Evolutionary conservation across 2,329 filamentous ascomycete species (phyloP), one percentile per base, ranked within the genome.

Genomic region (Clarireedia monteithiana): DNA sequence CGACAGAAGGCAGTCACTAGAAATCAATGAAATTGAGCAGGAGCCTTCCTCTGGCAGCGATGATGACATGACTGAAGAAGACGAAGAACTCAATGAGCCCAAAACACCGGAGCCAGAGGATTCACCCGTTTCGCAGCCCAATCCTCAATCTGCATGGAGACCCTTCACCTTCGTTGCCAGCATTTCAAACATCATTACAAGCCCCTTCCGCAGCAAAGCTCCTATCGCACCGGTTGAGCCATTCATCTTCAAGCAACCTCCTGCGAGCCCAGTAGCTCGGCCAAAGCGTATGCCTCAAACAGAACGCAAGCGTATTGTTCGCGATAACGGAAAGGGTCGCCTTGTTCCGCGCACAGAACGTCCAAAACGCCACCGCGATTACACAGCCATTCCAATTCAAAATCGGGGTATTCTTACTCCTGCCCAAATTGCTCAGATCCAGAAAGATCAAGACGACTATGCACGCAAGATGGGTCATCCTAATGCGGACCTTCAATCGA

Each of bases 241-340:
- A 34, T 40, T 30, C 12, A 42, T 54, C 27, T 54, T 54, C 45
- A 54, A 48, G 2, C 34, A 40, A 23, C 52, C 52, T 26, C 24
- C 52, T 12, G 9, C 42, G 9, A 15, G 30, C 52, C n/a, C 45
- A 17, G 45, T 40, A n/a, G 23, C 23, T 36, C 45, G 46, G 1
- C 46, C 39, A 17, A 54, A 45, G 14, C 36, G 30, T 15, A 30
- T 30, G 26, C 38, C 56, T 3, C 34, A 56, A 38, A 50, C 47
- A 10, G 56, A 58, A 15, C 56, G 56, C 14, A 55, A 55, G 23
- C 47, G 52, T 30, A 48, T n/a, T 5, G 23, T 6, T 4, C 20
- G 48, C 26, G 47, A 51, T 10, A 42, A 53, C 12, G 34, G 36
- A 42, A 38, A 34, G 7, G 45, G 52, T 17, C 52, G 52, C 4